Conservation (phyloP, 2,329 filamentous ascomycete genomes). For the Monascus ruber region DNA sequence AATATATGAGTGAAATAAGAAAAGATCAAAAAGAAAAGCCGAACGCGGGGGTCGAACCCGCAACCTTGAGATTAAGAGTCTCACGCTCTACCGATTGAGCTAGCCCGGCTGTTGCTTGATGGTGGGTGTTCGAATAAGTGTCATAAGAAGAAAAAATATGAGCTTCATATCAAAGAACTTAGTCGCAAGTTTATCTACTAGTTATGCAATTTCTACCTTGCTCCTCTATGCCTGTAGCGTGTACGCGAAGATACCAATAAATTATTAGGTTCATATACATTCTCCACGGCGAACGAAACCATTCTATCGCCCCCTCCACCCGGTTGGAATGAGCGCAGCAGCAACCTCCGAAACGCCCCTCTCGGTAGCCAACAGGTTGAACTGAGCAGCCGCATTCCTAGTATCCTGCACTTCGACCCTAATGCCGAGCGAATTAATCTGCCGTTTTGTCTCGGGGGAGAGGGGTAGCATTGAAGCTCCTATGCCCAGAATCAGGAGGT, state of each 20-base stretch:
- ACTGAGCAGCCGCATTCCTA: conserved; percentile 84
- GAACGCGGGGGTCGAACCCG: conserved; percentile 33
- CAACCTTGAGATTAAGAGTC: conserved; percentile 38
- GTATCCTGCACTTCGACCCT: conserved; percentile 84
- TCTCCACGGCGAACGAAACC: too few species aligned
- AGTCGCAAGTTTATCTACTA: too few species aligned
- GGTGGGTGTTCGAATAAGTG: too few species aligned
- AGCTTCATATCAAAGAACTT: too few species aligned
- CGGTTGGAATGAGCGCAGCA: conserved; percentile 75
- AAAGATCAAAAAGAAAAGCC: conserved; percentile 10
- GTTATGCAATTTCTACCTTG: too few species aligned
- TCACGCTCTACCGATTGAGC: conserved; percentile 43
- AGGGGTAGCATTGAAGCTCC: conserved; percentile 66
- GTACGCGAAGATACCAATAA: too few species aligned
- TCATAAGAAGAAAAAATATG: too few species aligned
- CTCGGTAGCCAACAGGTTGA: conserved; percentile 91
- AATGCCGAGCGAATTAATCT: conserved; percentile 68
- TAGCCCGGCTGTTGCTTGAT: conserved; percentile 27
- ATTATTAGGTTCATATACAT: too few species aligned
- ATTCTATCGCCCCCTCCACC: conserved; percentile 49
- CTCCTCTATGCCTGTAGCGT: too few species aligned
- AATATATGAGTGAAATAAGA: too few species aligned
- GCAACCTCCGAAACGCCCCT: conserved; percentile 75
- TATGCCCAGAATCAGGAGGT: conserved; percentile 80
- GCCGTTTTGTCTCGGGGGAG: conserved; percentile 59